Evolutionary conservation across 1,284 basidiomycete species (phyloP).

Genomic region (Hypsizygus ulmarius): DNA sequence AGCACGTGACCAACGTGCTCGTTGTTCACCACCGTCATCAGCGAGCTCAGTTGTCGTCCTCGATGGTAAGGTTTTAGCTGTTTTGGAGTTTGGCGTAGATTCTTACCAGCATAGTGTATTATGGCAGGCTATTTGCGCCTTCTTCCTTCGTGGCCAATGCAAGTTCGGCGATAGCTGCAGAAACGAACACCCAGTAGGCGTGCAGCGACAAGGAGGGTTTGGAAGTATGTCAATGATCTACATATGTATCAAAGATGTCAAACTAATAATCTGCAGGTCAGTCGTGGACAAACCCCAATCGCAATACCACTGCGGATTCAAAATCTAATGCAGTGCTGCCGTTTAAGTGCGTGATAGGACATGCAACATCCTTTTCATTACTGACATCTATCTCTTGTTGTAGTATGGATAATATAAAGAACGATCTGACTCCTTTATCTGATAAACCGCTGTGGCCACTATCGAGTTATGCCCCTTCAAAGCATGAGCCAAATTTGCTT

Average conservation of each 20-base stretch:
- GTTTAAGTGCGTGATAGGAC: slow-evolving; percentile 38
- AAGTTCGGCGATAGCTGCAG: slow-evolving; percentile 66
- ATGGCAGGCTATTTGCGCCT: slow-evolving; percentile 49
- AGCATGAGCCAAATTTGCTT: slow-evolving; percentile 72
- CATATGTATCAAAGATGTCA: background rate
- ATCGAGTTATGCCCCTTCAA: slow-evolving; percentile 77
- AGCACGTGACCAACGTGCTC: background rate
- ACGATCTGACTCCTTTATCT: slow-evolving; percentile 54
- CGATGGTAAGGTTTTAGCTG: slow-evolving; percentile 9
- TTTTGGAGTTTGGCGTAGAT: background rate
- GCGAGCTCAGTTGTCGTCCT: background rate
- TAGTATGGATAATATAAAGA: slow-evolving; percentile 59
- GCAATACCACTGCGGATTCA: slow-evolving; percentile 20
- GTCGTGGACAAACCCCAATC: slow-evolving; percentile 38
- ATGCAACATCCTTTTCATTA: background rate
- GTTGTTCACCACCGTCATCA: background rate
- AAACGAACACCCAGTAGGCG: slow-evolving; percentile 59
- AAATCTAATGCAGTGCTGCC: slow-evolving; percentile 25
- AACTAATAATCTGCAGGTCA: slow-evolving; percentile 16
- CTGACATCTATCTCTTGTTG: slow-evolving; percentile 14
- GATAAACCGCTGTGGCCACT: slow-evolving; percentile 85
- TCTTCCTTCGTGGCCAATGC: slow-evolving; percentile 65
- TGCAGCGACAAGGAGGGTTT: slow-evolving; percentile 31
- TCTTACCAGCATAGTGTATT: background rate
- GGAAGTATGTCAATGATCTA: slow-evolving; percentile 30